Evolutionary conservation across 768 basidiomycete genomes (phyloP).

Genomic region (Tylopilus sp.): DNA sequence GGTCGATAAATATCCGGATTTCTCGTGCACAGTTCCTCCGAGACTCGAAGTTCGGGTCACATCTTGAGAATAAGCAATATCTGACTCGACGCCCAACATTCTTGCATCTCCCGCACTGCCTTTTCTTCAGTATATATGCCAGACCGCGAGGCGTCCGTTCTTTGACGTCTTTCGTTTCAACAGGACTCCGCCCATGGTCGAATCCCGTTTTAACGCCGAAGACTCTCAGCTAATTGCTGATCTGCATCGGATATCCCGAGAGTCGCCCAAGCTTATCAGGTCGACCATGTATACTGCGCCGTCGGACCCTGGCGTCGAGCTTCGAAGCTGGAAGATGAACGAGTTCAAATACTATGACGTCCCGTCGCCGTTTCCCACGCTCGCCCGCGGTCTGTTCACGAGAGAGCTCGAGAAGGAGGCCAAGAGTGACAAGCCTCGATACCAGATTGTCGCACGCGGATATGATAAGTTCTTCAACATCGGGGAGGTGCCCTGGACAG

Average conservation of each 20-base stretch:
- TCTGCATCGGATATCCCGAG: conserved; percentile 50
- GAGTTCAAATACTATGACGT: conserved; percentile 92
- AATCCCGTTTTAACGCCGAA: conserved; percentile 27
- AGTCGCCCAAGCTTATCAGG: conserved; percentile 62
- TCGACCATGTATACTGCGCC: conserved; percentile 56
- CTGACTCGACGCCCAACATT: conserved; percentile 7
- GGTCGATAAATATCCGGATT: too few species aligned
- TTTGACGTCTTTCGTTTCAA: conserved; percentile 3
- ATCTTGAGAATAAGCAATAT: background rate
- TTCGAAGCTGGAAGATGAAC: conserved; percentile 96
- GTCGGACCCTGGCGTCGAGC: conserved; percentile 46
- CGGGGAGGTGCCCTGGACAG: conserved; percentile 93
- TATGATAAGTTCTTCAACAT: conserved; percentile 99
- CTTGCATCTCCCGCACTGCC: background rate
- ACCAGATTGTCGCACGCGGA: conserved; percentile 79
- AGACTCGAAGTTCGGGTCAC: background rate
- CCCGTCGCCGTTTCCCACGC: conserved; percentile 89
- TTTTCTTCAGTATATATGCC: conserved; percentile 16
- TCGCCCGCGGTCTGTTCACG: conserved; percentile 91
- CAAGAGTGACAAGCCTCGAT: conserved; percentile 33
- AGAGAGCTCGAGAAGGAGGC: conserved; percentile 39
- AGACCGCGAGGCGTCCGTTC: background rate
- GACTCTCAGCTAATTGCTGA: conserved; percentile 61
- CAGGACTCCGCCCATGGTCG: conserved; percentile 17
- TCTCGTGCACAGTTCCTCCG: too few species aligned